Evolutionary conservation across 108 stramenopile genomes (phyloP).

Genomic region (Asterionellopsis glacialis): DNA sequence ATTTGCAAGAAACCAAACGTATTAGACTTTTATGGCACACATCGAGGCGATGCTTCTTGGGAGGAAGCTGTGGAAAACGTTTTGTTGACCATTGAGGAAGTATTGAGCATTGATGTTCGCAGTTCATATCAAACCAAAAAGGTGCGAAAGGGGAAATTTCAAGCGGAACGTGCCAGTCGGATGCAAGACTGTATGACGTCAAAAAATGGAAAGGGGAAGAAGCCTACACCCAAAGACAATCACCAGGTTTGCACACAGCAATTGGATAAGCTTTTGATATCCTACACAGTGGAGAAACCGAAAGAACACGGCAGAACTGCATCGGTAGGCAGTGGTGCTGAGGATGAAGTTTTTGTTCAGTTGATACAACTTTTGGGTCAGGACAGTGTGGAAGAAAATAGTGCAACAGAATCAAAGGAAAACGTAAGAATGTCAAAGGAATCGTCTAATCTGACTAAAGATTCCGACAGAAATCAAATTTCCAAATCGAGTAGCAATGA

Average conservation of each 20-base stretch:
- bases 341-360: conserved; percentile 47
- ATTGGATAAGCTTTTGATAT: conserved; percentile 70
- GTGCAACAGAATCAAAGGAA: no score
- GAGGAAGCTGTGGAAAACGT: conserved; percentile 30
- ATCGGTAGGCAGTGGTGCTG: conserved; percentile 48
- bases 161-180: conserved; percentile 65
- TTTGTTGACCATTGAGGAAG: conserved; percentile 50
- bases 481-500: no score
- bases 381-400: no score
- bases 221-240: background rate
- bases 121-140: conserved; percentile 77
- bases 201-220: no score
- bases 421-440: no score
- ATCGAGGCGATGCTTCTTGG: conserved; percentile 31
- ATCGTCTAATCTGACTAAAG: no score
- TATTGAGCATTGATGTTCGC: conserved; percentile 76
- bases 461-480: no score
- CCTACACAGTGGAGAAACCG: conserved; percentile 45
- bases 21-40: conserved; percentile 69
- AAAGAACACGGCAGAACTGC: conserved; percentile 2
- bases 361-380: conserved; percentile 25
- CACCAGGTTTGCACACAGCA: conserved; percentile 60
- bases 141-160: conserved; percentile 65
- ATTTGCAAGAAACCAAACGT: conserved; percentile 20
- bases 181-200: conserved; percentile 21